Conservation (phyloP, 495 filamentous ascomycete genomes). For the Neurospora sp. region DNA sequence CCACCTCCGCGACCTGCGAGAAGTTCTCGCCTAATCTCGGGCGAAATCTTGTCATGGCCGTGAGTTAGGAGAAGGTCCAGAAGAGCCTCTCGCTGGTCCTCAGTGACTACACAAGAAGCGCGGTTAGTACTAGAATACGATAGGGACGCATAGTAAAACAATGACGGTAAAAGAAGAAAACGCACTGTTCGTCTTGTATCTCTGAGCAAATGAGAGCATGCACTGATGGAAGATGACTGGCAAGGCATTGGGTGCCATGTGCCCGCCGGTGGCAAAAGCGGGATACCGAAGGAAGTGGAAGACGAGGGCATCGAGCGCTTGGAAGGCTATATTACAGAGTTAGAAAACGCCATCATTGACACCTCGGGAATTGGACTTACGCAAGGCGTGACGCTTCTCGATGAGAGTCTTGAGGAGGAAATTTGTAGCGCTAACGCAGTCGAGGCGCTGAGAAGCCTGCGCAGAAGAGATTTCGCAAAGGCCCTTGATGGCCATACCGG, state of each 20-base stretch:
- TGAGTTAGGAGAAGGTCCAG: constrained; percentile 79
- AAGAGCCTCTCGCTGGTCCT: constrained; percentile 80
- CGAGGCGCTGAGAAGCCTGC: constrained; percentile 58
- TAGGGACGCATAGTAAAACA: not conserved
- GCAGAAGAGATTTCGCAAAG: constrained; percentile 90
- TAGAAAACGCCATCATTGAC: not conserved
- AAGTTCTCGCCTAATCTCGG: constrained; percentile 84
- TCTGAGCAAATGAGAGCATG: constrained; percentile 81
- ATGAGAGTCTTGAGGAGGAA: constrained; percentile 85
- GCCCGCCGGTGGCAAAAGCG: constrained; percentile 17
- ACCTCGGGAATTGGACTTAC: constrained; percentile 22
- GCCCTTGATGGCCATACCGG: constrained; percentile 79
- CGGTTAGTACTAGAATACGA: not conserved
- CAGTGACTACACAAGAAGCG: constrained; percentile 12
- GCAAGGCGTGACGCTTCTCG: constrained; percentile 94
- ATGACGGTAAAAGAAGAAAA: constrained; percentile 14
- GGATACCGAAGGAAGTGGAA: constrained; percentile 94
- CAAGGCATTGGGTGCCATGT: constrained; percentile 13
- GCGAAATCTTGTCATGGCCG: constrained; percentile 81
- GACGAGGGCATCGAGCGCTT: constrained; percentile 87
- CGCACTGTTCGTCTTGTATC: constrained; percentile 74
- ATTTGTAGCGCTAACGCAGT: constrained; percentile 77
- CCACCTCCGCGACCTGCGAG: constrained; percentile 83
- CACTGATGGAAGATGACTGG: constrained; percentile 82
- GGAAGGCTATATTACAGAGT: constrained; percentile 40